These are phyloP conservation scores for Salix exigua DNA, from an alignment of 345 rosid species.

Conservation along the genomic window DNA sequence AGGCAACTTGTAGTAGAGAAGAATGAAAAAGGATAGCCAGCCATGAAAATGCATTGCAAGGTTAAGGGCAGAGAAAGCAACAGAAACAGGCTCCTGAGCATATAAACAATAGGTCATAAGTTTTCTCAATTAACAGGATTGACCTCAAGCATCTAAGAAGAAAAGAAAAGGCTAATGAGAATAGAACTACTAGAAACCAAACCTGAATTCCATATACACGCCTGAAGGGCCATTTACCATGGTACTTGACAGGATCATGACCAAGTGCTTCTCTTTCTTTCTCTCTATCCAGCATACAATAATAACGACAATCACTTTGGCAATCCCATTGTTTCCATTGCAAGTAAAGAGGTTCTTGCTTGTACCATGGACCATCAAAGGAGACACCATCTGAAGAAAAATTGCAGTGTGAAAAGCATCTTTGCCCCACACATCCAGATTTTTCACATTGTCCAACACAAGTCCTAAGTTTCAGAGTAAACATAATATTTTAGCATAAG, in stretches of 20 bases:
- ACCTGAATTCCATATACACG: slow-evolving; percentile 84
- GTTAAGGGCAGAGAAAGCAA: slow-evolving; percentile 71
- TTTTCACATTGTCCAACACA: slow-evolving; percentile 70
- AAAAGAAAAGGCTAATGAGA: background rate
- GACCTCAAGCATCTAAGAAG: background rate
- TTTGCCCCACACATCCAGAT: slow-evolving; percentile 74
- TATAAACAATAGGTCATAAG: slow-evolving; percentile 5
- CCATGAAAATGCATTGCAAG: slow-evolving; percentile 82
- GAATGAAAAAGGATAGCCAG: slow-evolving; percentile 85
- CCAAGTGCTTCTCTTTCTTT: slow-evolving; percentile 62
- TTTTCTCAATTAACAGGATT: background rate
- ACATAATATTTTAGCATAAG: background rate
- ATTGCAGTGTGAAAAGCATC: slow-evolving; percentile 74
- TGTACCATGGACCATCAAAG: slow-evolving; percentile 68
- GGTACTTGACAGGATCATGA: slow-evolving; percentile 68
- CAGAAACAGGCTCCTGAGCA: slow-evolving; percentile 76
- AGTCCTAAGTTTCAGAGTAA: slow-evolving; percentile 36
- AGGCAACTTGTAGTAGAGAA: slow-evolving; percentile 72
- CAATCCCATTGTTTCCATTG: slow-evolving; percentile 90
- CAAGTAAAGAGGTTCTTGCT: slow-evolving; percentile 81
- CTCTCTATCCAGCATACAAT: slow-evolving; percentile 84
- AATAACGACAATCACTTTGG: slow-evolving; percentile 55
- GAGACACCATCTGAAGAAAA: slow-evolving; percentile 77
- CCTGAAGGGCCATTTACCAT: slow-evolving; percentile 83
- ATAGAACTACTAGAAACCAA: background rate